Evolutionary conservation across 768 basidiomycete genomes (phyloP).

Genomic region (Serendipita sp.): DNA sequence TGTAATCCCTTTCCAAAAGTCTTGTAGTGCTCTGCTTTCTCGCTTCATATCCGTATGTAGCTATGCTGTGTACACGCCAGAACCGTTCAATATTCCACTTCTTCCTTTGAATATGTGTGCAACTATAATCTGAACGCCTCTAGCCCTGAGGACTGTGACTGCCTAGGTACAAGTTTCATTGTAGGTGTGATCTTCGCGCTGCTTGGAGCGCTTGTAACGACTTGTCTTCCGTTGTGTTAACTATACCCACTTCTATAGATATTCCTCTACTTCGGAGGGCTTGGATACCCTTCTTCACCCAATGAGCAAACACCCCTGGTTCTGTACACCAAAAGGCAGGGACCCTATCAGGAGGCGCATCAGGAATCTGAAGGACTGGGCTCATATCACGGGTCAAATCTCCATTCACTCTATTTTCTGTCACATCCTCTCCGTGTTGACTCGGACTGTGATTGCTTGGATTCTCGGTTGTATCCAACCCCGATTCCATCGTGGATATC

Average conservation of each 20-base stretch:
- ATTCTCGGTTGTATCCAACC: too few species aligned
- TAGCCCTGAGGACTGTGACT: too few species aligned
- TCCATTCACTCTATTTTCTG: too few species aligned
- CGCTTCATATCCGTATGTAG: background rate
- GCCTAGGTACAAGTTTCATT: too few species aligned
- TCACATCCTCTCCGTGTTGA: too few species aligned
- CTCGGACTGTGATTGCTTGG: too few species aligned
- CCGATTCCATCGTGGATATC: too few species aligned
- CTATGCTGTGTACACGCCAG: constrained; percentile 3
- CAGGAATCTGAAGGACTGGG: background rate
- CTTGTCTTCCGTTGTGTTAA: background rate
- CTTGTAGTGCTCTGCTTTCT: background rate
- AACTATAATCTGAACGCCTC: too few species aligned
- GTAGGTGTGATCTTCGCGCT: too few species aligned
- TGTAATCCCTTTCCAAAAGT: background rate
- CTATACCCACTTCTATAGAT: background rate
- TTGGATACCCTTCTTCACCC: background rate
- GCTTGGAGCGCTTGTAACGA: background rate
- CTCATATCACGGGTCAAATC: too few species aligned
- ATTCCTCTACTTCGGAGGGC: background rate
- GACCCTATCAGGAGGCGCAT: background rate
- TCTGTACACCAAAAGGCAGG: background rate
- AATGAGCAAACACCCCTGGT: background rate
- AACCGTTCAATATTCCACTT: background rate
- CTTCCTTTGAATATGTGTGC: too few species aligned